Evolutionary conservation across 2,329 filamentous ascomycete genomes (phyloP).

Genomic region (Scorias spongiosa): DNA sequence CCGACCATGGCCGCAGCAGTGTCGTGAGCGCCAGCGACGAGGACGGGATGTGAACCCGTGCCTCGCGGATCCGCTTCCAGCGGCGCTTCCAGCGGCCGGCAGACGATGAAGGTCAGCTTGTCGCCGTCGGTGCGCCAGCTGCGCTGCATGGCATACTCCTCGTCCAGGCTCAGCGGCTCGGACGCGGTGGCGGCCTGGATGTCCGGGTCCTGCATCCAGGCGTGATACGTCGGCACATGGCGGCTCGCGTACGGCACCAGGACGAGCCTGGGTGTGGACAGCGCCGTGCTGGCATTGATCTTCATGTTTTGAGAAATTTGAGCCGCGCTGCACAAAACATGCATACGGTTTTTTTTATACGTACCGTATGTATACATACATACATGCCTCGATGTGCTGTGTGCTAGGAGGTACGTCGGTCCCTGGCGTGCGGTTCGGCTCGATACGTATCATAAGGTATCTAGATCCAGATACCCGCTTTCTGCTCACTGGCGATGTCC

Average conservation of each 20-base stretch:
- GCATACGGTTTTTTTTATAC: too few relatives aligned
- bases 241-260: slow-evolving; percentile 71
- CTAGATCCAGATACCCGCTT: too few relatives aligned
- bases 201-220: slow-evolving; percentile 79
- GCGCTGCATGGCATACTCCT: slow-evolving; percentile 83
- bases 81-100: slow-evolving; percentile 27
- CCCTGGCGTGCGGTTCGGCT: too few relatives aligned
- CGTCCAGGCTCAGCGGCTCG: slow-evolving; percentile 60
- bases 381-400: too few relatives aligned
- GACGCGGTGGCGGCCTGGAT: slow-evolving; percentile 79
- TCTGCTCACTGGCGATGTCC: too few relatives aligned
- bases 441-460: too few relatives aligned
- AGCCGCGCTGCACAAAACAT: too few relatives aligned
- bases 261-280: slow-evolving; percentile 45
- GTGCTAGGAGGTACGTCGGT: too few relatives aligned
- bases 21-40: slow-evolving; percentile 37
- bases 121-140: slow-evolving; percentile 70
- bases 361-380: too few relatives aligned
- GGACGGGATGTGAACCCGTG: slow-evolving; percentile 1
- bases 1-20: slow-evolving; percentile 32
- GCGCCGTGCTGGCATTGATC: slow-evolving; percentile 5
- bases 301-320: not conserved
- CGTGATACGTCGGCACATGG: slow-evolving; percentile 60
- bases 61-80: slow-evolving; percentile 4
- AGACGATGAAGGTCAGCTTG: slow-evolving; percentile 87